Conservation (phyloP, 805 yeast species). For the Nakazawaea holstii region DNA sequence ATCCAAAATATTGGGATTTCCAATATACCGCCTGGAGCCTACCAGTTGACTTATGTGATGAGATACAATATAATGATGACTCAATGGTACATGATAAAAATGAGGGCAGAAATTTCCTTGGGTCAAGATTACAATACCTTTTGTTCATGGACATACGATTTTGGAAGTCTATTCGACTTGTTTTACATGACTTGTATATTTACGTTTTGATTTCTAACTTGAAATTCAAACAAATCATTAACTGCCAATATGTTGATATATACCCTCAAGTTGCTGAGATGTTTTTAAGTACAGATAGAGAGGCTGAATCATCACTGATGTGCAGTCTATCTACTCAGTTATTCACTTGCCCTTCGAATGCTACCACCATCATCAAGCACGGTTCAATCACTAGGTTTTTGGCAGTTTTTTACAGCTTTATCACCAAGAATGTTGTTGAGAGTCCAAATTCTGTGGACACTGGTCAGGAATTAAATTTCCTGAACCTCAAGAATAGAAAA, state of each 20-base stretch:
- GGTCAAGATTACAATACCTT: slow-evolving; percentile 55
- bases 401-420: slow-evolving; percentile 56
- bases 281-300: slow-evolving; percentile 72
- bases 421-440: slow-evolving; percentile 47
- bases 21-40: slow-evolving; percentile 41
- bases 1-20: slow-evolving; percentile 33
- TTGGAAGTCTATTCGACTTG: slow-evolving; percentile 56
- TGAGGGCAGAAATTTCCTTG: slow-evolving; percentile 20
- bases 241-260: slow-evolving; percentile 77
- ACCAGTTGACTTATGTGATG: slow-evolving; percentile 33
- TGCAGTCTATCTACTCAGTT: slow-evolving; percentile 75
- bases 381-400: slow-evolving; percentile 61
- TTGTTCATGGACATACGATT: slow-evolving; percentile 65
- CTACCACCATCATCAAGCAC: slow-evolving; percentile 54
- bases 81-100: slow-evolving; percentile 15
- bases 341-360: slow-evolving; percentile 83
- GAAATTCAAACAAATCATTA: slow-evolving; percentile 50
- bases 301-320: slow-evolving; percentile 78
- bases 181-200: slow-evolving; percentile 60
- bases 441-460: slow-evolving; percentile 37
- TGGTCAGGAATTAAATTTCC: slow-evolving; percentile 32
- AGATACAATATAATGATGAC: slow-evolving; percentile 39
- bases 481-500: slow-evolving; percentile 58
- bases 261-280: slow-evolving; percentile 72
- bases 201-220: slow-evolving; percentile 58